A percentile compares a stretch with the other conserved stretches of the same genome.
Evolutionary conservation across 1,139 yeast species (phyloP).

Genomic region (Entelexis sorbosivorans): DNA sequence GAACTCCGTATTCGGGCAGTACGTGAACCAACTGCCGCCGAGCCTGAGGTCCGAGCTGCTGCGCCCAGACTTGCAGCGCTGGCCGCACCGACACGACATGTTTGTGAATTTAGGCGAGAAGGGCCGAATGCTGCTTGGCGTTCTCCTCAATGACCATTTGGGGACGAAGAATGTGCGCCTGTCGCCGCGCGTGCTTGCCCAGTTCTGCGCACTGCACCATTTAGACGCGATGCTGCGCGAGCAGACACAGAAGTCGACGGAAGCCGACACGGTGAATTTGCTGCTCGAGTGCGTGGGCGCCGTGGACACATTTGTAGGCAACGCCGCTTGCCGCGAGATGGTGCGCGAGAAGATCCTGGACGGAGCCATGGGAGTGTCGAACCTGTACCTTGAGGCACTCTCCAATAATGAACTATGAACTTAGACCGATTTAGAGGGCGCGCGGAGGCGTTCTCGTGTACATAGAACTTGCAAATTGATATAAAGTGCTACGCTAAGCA

Average conservation of each 20-base stretch:
- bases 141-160: slow-evolving; percentile 17
- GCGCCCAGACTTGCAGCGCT: slow-evolving; percentile 16
- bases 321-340: slow-evolving; percentile 11
- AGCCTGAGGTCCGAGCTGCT: slow-evolving; percentile 17
- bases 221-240: not conserved
- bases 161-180: slow-evolving; percentile 20
- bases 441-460: too few species aligned
- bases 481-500: too few species aligned
- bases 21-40: slow-evolving; percentile 14
- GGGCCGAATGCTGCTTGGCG: slow-evolving; percentile 12
- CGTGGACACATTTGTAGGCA: slow-evolving; percentile 11
- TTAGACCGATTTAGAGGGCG: not conserved
- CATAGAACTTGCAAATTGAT: too few species aligned
- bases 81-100: slow-evolving; percentile 8
- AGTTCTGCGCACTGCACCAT: slow-evolving; percentile 11
- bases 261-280: not conserved
- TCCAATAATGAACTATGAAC: slow-evolving; percentile 5
- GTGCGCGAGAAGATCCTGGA: slow-evolving; percentile 9
- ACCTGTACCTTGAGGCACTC: slow-evolving; percentile 18
- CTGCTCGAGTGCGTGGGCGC: slow-evolving; percentile 16
- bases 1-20: slow-evolving; percentile 11
- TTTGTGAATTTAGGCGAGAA: slow-evolving; percentile 12
- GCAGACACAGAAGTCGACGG: not conserved
- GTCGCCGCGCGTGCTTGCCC: slow-evolving; percentile 5
- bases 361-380: slow-evolving; percentile 17